Evolutionary conservation across 352 stramenopile genomes (phyloP).

Genomic region (Pythium aquatile): DNA sequence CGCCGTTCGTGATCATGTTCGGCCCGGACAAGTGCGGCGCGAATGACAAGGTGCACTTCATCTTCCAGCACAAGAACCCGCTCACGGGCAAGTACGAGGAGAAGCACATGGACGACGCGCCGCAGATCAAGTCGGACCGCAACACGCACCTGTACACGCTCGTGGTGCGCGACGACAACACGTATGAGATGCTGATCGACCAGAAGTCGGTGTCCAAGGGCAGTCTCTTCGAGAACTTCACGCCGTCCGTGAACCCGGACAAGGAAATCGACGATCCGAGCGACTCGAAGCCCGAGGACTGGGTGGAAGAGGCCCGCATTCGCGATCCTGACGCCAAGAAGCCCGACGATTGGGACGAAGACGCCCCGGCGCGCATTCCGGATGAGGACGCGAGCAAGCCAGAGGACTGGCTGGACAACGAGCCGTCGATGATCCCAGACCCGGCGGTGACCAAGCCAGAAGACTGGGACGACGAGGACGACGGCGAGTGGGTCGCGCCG

Average conservation of each 20-base stretch:
- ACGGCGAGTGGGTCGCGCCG: constrained; percentile 90
- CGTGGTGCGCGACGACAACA: constrained; percentile 88
- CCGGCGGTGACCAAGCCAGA: constrained; percentile 79
- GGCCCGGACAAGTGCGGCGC: constrained; percentile 93
- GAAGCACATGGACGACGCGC: constrained; percentile 89
- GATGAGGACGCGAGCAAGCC: constrained; percentile 89
- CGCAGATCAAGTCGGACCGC: constrained; percentile 80
- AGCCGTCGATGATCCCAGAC: constrained; percentile 77
- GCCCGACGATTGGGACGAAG: constrained; percentile 93
- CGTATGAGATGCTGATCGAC: constrained; percentile 92
- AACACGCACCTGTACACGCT: constrained; percentile 92
- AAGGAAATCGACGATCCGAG: constrained; percentile 92
- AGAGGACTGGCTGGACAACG: constrained; percentile 88
- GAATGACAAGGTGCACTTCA: constrained; percentile 95
- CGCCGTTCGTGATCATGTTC: constrained; percentile 96
- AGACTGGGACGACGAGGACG: constrained; percentile 94
- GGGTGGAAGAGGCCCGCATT: constrained; percentile 90
- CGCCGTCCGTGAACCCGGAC: constrained; percentile 80
- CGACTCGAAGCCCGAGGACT: constrained; percentile 92
- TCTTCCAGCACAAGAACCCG: constrained; percentile 94
- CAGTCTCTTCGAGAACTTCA: constrained; percentile 81
- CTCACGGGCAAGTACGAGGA: constrained; percentile 91
- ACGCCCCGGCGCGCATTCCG: constrained; percentile 79
- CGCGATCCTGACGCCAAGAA: constrained; percentile 85
- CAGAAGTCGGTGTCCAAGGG: constrained; percentile 78